phyloP scores from a whole-genome alignment of 345 rosid species.

The Acer saccharum region DNA sequence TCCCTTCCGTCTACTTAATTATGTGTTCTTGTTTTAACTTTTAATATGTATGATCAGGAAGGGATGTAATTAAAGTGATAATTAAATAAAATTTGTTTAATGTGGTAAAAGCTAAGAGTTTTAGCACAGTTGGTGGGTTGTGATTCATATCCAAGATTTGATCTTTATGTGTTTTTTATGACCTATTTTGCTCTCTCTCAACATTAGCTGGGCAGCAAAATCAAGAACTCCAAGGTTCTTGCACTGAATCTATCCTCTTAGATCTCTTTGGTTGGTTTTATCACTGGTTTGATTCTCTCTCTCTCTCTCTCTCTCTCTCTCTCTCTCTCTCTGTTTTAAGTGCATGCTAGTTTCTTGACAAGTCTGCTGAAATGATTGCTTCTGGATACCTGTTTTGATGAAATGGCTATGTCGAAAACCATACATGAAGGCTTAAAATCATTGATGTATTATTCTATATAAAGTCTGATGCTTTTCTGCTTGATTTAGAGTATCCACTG shows the following conservation, averaged over 20 bases:
- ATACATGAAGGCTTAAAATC: constrained; percentile 6
- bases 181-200: neutral
- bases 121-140: neutral
- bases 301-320: too few relatives aligned
- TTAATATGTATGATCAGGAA: too few relatives aligned
- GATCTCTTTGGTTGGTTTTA: constrained; percentile 4
- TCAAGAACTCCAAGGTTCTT: neutral
- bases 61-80: neutral
- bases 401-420: constrained; percentile 6
- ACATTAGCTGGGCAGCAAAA: neutral
- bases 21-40: too few relatives aligned
- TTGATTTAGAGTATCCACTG: neutral
- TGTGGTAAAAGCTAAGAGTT: neutral
- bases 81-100: too few relatives aligned
- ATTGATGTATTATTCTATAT: constrained; percentile 6
- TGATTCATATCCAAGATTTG: neutral
- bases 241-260: neutral
- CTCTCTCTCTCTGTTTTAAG: neutral
- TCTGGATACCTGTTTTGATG: constrained; percentile 12
- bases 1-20: too few relatives aligned
- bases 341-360: neutral
- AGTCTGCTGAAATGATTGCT: constrained; percentile 4
- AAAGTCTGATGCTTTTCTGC: constrained; percentile 1
- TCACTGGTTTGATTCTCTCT: constrained; percentile 13
- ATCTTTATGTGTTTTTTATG: neutral